phyloP scores from a whole-genome alignment of 2,329 filamentous ascomycete genomes.

The Xylariaceae sp. region DNA sequence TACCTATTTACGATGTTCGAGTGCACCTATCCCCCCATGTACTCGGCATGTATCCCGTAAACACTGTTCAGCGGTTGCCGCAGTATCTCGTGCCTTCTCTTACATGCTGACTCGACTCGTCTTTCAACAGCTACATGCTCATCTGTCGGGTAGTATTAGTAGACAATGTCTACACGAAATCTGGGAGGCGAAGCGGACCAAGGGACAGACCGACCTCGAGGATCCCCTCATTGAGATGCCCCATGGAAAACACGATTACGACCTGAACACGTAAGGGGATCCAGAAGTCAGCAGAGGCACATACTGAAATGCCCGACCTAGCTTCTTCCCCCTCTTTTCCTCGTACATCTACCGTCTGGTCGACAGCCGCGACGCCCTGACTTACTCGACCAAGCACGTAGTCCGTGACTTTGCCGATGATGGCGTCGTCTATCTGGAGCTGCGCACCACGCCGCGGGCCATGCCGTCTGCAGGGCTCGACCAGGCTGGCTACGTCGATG shows the following conservation, averaged over 20 bases:
- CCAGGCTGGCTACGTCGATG: conserved; percentile 59
- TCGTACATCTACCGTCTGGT: conserved; percentile 76
- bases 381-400: conserved; percentile 60
- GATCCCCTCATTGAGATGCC: conserved; percentile 70
- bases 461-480: conserved; percentile 50
- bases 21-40: too few species aligned
- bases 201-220: conserved; percentile 50
- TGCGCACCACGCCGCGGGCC: conserved; percentile 72
- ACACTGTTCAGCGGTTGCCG: too few species aligned
- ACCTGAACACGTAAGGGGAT: conserved; percentile 62
- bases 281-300: too few species aligned
- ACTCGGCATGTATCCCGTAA: background rate
- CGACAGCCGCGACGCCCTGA: conserved; percentile 56
- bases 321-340: conserved; percentile 75
- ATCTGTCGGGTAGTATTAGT: conserved; percentile 75
- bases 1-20: too few species aligned
- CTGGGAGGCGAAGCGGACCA: conserved; percentile 58
- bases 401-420: conserved; percentile 63
- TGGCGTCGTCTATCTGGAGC: conserved; percentile 74
- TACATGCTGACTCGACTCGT: conserved; percentile 6
- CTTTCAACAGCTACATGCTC: conserved; percentile 64
- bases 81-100: conserved; percentile 1
- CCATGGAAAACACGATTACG: conserved; percentile 65
- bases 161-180: conserved; percentile 69
- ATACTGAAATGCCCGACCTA: too few species aligned